Conservation (phyloP, 768 basidiomycete species). For the Leccinellum albellum region DNA sequence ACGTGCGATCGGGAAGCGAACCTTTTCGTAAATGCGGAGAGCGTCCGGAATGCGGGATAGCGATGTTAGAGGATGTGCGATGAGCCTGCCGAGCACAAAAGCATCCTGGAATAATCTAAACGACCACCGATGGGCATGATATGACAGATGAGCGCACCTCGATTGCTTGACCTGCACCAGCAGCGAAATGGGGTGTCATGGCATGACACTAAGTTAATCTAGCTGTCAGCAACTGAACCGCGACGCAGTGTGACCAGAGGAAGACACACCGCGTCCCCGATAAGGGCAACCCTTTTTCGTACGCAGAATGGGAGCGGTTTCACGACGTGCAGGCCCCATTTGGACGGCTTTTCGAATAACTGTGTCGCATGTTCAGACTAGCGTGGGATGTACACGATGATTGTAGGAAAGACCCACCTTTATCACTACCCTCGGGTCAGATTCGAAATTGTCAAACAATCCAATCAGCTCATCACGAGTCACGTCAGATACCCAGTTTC, state of each 20-base stretch:
- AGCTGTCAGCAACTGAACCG: neutral
- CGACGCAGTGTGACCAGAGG: neutral
- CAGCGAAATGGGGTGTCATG: conserved; percentile 23
- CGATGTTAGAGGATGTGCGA: conserved; percentile 18
- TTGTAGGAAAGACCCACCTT: conserved; percentile 16
- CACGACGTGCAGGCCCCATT: conserved; percentile 45
- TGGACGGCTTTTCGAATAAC: conserved; percentile 35
- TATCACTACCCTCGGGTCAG: conserved; percentile 29
- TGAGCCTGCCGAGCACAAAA: conserved; percentile 21
- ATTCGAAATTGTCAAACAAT: conserved; percentile 34
- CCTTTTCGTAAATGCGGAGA: conserved; percentile 11
- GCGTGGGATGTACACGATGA: neutral
- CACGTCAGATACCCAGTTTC: conserved; percentile 30
- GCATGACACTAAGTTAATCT: conserved; percentile 16
- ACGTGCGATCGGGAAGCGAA: conserved; percentile 12
- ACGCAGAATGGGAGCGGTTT: conserved; percentile 39
- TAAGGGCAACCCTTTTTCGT: conserved; percentile 33
- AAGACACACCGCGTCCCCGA: conserved; percentile 39
- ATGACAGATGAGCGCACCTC: conserved; percentile 7
- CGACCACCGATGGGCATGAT: neutral
- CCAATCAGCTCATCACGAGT: conserved; percentile 31
- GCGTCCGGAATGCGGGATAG: neutral
- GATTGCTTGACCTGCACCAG: conserved; percentile 27
- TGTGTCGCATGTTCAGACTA: conserved; percentile 3
- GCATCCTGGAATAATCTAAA: conserved; percentile 9